Percentiles rank a stretch among this genome's conserved stretches.
phyloP scores from a whole-genome alignment of 306 rosid species.

The Citrullus colocynthis region DNA sequence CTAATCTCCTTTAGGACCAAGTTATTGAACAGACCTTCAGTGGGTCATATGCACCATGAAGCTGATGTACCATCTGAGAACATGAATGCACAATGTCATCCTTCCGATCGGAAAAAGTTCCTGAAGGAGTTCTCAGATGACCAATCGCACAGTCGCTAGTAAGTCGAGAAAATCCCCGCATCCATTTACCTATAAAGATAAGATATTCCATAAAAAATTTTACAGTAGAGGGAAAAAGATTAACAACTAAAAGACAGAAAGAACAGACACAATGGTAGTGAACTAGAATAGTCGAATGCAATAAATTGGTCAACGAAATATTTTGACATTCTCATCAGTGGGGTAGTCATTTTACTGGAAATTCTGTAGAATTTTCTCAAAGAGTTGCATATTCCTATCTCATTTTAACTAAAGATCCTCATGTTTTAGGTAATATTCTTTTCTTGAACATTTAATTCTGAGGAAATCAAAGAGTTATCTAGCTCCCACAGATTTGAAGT shows the following conservation, averaged over 20 bases:
- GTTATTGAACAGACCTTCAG: constrained; percentile 45
- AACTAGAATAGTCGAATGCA: neutral
- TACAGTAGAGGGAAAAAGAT: neutral
- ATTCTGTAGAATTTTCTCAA: neutral
- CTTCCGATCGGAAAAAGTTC: constrained; percentile 54
- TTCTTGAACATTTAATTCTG: neutral
- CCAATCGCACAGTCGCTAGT: constrained; percentile 53
- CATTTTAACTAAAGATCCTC: neutral
- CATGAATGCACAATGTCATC: constrained; percentile 67
- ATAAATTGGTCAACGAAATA: neutral
- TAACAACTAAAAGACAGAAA: neutral
- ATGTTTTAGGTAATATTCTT: neutral
- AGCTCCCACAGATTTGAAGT: neutral
- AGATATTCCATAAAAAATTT: constrained; percentile 9
- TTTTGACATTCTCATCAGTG: neutral
- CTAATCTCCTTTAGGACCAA: neutral
- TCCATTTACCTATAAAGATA: constrained; percentile 48
- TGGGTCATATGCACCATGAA: constrained; percentile 67
- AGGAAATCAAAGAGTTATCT: neutral
- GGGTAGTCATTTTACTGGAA: neutral
- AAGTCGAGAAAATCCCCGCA: constrained; percentile 59
- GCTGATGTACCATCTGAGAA: constrained; percentile 76
- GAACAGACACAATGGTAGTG: neutral
- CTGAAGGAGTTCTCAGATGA: constrained; percentile 37
- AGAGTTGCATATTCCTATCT: neutral